Evolutionary conservation across 106 monocot species (phyloP), one percentile per base, ranked within the genome.

Genomic region (Dendrobium officinale): DNA sequence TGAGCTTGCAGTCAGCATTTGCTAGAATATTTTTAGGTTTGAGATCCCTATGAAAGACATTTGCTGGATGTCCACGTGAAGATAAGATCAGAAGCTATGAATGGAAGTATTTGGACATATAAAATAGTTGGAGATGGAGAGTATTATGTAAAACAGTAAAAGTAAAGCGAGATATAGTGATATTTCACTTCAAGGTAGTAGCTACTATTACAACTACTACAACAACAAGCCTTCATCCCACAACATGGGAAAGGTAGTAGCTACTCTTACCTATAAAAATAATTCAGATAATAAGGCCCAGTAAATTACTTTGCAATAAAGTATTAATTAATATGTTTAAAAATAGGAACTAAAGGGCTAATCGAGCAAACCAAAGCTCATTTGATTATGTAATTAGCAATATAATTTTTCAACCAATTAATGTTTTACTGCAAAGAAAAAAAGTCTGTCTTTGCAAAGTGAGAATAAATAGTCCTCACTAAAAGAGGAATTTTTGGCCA

Each of bases 21-120:
- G 95, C 95, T 80, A 95, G 83, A 37, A 95, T 95, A 77, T 95
- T 95, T 84, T 95, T 95, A 6, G 95, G 95, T 83, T 95, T 95
- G 55, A 95, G 90, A 86, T 95, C 95, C 70, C 95, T 88, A 81
- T 95, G 95, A 61, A 92, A 95, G 49, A 95, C 95, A 87, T 95
- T 95, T 74, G 95, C 95, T 88, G 82, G 61, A 84, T 75, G 20
- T 27, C 75, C 80, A 84, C 43, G 2, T 20, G 13, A 44, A 43
- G 5, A 6, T 40, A 5, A 29, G 5, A 43, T 41, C 19, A 74
- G 15, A 74, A 74, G n/a, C 20, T 74, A 15, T 20, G 43, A 74
- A 74, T 42, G 19, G 20, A 42, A 74, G n/a, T 11, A 43, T 3
- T 6, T 43, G 74, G 42, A 42, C 5, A 7, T 19, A 19, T 74